Base-by-base conservation (phyloP, 2,329 filamentous ascomycete genomes). In the Fusarium mexicanum region DNA sequence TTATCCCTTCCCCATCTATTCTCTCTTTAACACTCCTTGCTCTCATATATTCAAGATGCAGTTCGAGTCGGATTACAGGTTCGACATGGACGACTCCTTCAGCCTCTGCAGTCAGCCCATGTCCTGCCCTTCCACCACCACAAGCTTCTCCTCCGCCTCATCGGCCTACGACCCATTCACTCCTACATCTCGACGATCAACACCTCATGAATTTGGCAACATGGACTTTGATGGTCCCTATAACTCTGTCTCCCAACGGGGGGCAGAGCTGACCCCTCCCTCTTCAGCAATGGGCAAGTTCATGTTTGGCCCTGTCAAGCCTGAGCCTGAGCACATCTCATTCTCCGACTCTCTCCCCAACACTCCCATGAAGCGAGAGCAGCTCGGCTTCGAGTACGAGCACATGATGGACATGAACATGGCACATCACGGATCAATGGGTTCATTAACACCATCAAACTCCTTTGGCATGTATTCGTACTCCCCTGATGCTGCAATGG, bases 91-190 rank as follows among this genome's bases (percentile, higher is more conserved):
- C 58, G 82, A 84, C 69, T 78, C 78, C 80, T 84, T 83, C 77
- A 81, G 77, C 75, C 74, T 83, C 69, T 81, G 80, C 76, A 81
- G 77, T 59, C 82, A 83, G 72, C 61, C 80, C 70, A 79, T 84
- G 75, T 77, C 81, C 43, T 83, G 80, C 64, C 79, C 82, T 22
- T 82, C 81, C 29, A 77, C 80, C 43, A 75, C 78, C 40, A 79
- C 77, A 43, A 85, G 83, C 78, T 85, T 84, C 73, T 84, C 83
- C 12, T 83, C 83, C 14, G 79, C 81, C 37, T 84, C 83, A 35
- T 84, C 83, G 38, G 74, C 78, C 59, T 86, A 84, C 80, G 84
- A 84, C 46, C 81, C 84, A 33, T 86, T 83, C 68, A 86, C 85
- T 46, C 85, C 85, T 50, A 82, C 80, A 37, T 86, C 85, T 64